These are phyloP conservation scores for Entomortierella lignicola DNA, from an alignment of 192 early-diverging fungal genomes.

Conservation along the genomic window DNA sequence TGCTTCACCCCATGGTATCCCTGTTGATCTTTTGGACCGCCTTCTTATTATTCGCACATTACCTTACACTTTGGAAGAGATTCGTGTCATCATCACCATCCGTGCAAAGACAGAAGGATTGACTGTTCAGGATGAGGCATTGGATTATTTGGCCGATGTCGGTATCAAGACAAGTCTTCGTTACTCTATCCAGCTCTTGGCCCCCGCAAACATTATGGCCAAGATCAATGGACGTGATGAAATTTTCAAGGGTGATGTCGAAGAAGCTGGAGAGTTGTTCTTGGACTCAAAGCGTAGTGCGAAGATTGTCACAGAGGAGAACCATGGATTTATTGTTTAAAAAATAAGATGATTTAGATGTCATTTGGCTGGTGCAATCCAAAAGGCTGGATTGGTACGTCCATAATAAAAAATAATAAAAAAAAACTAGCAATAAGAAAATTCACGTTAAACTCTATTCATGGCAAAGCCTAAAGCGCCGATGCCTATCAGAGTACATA, in stretches of 20 bases:
- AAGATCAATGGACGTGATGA: constrained; percentile 85
- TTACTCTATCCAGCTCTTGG: constrained; percentile 95
- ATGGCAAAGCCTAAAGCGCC: constrained; percentile 21
- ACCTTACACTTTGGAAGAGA: constrained; percentile 93
- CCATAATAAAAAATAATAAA: background rate
- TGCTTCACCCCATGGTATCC: constrained; percentile 93
- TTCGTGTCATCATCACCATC: constrained; percentile 90
- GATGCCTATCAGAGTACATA: constrained; percentile 29
- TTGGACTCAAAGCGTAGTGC: constrained; percentile 88
- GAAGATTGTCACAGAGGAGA: constrained; percentile 70
- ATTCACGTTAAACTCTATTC: constrained; percentile 8
- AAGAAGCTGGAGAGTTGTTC: constrained; percentile 89
- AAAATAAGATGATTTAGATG: too few relatives aligned
- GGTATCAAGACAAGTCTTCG: constrained; percentile 92
- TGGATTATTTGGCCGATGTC: constrained; percentile 82
- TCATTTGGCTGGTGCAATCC: too few relatives aligned
- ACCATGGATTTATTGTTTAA: constrained; percentile 46
- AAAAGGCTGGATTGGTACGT: background rate
- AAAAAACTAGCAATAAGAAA: background rate
- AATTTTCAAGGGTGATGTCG: constrained; percentile 87
- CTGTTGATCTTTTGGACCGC: constrained; percentile 95
- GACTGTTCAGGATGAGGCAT: constrained; percentile 79
- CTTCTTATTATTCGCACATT: constrained; percentile 95
- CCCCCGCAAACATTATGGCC: constrained; percentile 89
- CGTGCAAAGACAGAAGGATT: constrained; percentile 93